Conservation (phyloP, 1,139 yeast genomes). For the Pichia norvegensis region DNA sequence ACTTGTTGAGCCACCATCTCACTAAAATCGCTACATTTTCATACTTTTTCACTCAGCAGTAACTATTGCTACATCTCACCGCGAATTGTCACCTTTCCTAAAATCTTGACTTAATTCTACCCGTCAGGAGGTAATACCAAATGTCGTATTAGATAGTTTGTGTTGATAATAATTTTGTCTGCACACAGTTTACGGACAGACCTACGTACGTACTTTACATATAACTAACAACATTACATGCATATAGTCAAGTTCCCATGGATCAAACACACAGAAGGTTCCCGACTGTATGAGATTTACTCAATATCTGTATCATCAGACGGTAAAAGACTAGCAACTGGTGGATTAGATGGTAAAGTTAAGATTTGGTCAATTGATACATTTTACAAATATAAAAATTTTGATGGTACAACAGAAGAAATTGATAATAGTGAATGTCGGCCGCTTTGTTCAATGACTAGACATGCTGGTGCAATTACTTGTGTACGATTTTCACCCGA, state of each 20-base stretch:
- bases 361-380: constrained; percentile 80
- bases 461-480: constrained; percentile 88
- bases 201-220: neutral
- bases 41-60: neutral
- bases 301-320: constrained; percentile 75
- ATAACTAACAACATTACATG: constrained; percentile 34
- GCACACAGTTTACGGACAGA: no score
- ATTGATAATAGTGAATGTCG: constrained; percentile 36
- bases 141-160: no score
- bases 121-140: no score
- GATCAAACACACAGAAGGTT: constrained; percentile 65
- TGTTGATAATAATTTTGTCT: no score
- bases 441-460: constrained; percentile 72
- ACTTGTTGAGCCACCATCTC: no score
- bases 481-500: constrained; percentile 87
- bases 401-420: constrained; percentile 3
- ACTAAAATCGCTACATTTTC: neutral
- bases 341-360: constrained; percentile 92
- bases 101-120: no score
- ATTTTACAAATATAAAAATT: constrained; percentile 33
- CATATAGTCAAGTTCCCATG: constrained; percentile 76
- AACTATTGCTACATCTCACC: no score
- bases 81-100: no score
- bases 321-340: constrained; percentile 82
- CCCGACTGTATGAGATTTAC: constrained; percentile 74